Conservation (phyloP, 306 rosid genomes). For the Sesbania bispinosa region DNA sequence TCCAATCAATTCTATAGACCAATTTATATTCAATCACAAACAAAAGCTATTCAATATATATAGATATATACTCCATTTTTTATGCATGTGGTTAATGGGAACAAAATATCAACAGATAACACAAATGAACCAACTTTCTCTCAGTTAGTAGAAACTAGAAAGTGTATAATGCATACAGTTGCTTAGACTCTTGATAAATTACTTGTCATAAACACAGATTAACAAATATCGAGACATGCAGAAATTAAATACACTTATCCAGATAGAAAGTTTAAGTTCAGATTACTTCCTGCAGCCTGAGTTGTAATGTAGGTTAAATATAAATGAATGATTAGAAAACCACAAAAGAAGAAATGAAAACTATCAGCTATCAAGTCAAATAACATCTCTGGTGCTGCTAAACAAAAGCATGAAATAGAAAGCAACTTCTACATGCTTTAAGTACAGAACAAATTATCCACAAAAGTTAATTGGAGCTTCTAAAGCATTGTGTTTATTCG, state of each 20-base stretch:
- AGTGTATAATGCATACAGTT: neutral
- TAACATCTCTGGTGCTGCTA: neutral
- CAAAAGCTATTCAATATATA: constrained; percentile 1
- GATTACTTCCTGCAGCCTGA: neutral
- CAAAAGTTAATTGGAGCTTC: neutral
- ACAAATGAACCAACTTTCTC: constrained; percentile 7
- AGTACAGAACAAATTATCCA: neutral
- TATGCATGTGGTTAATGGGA: neutral
- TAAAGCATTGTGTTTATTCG: neutral
- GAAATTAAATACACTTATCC: neutral
- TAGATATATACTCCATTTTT: neutral
- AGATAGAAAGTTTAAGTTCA: neutral
- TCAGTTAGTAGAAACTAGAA: constrained; percentile 2
- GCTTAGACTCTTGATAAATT: constrained; percentile 1
- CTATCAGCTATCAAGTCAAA: neutral
- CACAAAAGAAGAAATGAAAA: neutral
- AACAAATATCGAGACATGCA: neutral
- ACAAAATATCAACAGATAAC: neutral
- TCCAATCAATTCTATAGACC: constrained; percentile 4
- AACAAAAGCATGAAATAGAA: neutral
- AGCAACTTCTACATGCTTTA: neutral
- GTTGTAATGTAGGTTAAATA: neutral
- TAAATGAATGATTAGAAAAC: neutral
- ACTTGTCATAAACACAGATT: neutral
- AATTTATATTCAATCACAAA: neutral